These are phyloP conservation scores for Russula foetens DNA, from an alignment of 768 basidiomycete genomes.

Conservation along the genomic window DNA sequence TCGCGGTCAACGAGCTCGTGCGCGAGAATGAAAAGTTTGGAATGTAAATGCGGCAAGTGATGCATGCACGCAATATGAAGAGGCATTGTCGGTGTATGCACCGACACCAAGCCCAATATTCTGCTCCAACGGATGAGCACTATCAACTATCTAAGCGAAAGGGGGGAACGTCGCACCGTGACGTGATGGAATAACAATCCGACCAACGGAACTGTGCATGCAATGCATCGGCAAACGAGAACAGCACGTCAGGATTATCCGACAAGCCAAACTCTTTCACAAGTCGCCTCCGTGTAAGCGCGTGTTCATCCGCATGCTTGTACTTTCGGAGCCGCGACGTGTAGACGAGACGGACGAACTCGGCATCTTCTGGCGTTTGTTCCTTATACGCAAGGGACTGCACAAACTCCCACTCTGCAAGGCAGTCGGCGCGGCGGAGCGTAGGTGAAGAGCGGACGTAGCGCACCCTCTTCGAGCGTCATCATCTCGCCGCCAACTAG, in stretches of 20 bases:
- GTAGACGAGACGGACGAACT: conserved; percentile 90
- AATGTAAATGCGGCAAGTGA: conserved; percentile 85
- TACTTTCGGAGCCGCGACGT: conserved; percentile 87
- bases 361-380: conserved; percentile 82
- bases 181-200: conserved; percentile 86
- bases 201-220: conserved; percentile 88
- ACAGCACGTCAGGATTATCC: conserved; percentile 90
- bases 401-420: conserved; percentile 94
- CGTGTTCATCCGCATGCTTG: conserved; percentile 76
- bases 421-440: background rate
- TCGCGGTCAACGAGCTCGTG: conserved; percentile 94
- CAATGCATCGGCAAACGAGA: conserved; percentile 82
- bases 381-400: conserved; percentile 73
- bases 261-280: conserved; percentile 76
- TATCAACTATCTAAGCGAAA: background rate
- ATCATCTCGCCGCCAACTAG: conserved; percentile 93
- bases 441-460: background rate
- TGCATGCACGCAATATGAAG: conserved; percentile 98
- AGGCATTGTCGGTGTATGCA: conserved; percentile 86
- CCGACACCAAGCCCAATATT: conserved; percentile 75
- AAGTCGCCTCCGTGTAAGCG: conserved; percentile 67
- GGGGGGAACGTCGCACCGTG: conserved; percentile 40
- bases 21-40: conserved; percentile 90
- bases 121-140: conserved; percentile 32
- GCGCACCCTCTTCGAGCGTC: conserved; percentile 86